Percentiles rank a stretch among this genome's conserved stretches.
These are phyloP conservation scores for Boletus subcaerulescens DNA, from an alignment of 768 basidiomycete species.

Conservation along the genomic window DNA sequence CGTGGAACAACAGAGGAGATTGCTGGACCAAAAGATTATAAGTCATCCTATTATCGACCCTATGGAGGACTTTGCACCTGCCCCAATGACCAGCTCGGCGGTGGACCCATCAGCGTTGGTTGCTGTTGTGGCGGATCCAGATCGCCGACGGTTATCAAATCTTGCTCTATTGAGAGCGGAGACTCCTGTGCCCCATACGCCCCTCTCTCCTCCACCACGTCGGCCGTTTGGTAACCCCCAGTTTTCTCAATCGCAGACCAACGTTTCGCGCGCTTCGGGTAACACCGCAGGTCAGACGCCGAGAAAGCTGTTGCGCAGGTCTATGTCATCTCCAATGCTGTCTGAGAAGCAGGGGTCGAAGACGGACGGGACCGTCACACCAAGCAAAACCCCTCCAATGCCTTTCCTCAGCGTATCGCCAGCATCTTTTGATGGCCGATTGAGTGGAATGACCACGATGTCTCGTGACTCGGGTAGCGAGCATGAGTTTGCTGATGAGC, in stretches of 20 bases:
- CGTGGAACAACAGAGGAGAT: slow-evolving; percentile 24
- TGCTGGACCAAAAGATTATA: slow-evolving; percentile 45
- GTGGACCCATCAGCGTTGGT: slow-evolving; percentile 9
- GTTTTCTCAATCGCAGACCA: slow-evolving; percentile 58
- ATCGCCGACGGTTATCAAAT: slow-evolving; percentile 38
- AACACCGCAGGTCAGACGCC: slow-evolving; percentile 6
- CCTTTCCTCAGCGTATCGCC: slow-evolving; percentile 34
- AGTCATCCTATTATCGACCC: slow-evolving; percentile 37
- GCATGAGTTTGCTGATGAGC: slow-evolving; percentile 29
- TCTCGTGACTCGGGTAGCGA: slow-evolving; percentile 41
- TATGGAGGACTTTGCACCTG: slow-evolving; percentile 29
- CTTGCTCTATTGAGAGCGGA: slow-evolving; percentile 57
- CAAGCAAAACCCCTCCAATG: slow-evolving; percentile 44
- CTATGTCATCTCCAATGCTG: slow-evolving; percentile 53
- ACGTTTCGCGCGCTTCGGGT: slow-evolving; percentile 33
- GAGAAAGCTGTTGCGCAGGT: slow-evolving; percentile 39
- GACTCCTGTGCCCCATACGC: slow-evolving; percentile 61
- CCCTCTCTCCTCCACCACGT: slow-evolving; percentile 66
- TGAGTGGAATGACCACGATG: slow-evolving; percentile 21
- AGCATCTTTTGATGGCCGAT: slow-evolving; percentile 22
- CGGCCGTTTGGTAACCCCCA: slow-evolving; percentile 39
- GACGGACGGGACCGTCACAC: slow-evolving; percentile 27
- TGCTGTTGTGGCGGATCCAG: slow-evolving; percentile 24
- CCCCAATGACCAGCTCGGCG: slow-evolving; percentile 5
- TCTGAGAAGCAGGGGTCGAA: slow-evolving; percentile 41